phyloP scores from a whole-genome alignment of 345 rosid genomes.

The Draba incana region DNA sequence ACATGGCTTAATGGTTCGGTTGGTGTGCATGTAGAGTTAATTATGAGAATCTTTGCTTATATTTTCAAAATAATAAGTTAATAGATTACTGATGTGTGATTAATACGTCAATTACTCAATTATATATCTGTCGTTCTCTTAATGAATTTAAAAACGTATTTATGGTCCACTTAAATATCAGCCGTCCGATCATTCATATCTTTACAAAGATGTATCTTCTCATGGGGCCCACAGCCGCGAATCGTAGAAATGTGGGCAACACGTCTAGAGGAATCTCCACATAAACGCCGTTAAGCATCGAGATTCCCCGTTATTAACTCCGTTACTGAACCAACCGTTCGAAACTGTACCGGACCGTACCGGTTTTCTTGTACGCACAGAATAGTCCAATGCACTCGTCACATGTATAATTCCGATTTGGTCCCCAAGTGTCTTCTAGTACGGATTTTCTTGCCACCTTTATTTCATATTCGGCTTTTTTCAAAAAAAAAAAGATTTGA shows the following conservation, averaged over 20 bases:
- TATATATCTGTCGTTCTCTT: not conserved
- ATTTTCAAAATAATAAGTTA: not conserved
- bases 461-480: not conserved
- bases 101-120: constrained; percentile 23
- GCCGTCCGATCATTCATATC: constrained; percentile 33
- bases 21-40: constrained; percentile 22
- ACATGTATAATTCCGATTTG: not conserved
- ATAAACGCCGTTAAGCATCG: constrained; percentile 26
- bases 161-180: constrained; percentile 34
- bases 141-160: constrained; percentile 4
- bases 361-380: constrained; percentile 36
- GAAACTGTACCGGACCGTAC: constrained; percentile 39
- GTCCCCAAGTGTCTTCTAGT: not conserved
- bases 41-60: constrained; percentile 35
- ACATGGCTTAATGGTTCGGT: constrained; percentile 36
- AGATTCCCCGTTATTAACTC: constrained; percentile 42
- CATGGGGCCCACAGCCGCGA: constrained; percentile 30
- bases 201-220: constrained; percentile 23
- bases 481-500: no score
- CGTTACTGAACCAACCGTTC: constrained; percentile 21
- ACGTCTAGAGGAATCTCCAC: constrained; percentile 39
- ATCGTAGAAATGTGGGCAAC: constrained; percentile 39
- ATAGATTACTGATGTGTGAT: constrained; percentile 20
- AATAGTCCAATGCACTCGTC: constrained; percentile 26
- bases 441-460: constrained; percentile 4